Evolutionary conservation across 2,329 filamentous ascomycete species (phyloP), one percentile per base, ranked within the genome.

Genomic region (Penicillium aurantiogriseum): DNA sequence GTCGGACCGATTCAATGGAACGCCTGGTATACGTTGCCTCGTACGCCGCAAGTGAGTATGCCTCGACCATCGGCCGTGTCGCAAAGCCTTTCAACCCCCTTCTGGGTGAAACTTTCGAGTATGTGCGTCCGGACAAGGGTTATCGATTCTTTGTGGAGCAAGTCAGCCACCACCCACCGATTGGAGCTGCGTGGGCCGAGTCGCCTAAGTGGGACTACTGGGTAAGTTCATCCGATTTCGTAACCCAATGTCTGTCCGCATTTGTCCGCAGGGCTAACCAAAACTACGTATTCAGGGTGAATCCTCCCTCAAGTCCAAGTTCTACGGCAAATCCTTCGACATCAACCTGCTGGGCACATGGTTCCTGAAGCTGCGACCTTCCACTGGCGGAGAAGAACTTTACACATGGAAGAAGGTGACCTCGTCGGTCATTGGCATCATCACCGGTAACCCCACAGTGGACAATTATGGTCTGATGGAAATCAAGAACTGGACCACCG

Each of bases 361-460:
- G 94, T 99, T 97, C 79, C 79, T 97, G 59, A 90, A 84, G 69
- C 81, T 99, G 29, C 88, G 91, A 1, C 91, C 92, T 0, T 84
- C 83, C 0, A 81, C 85, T 3, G 91, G 89, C 4, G 88, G 87
- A 10, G 88, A 89, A 67, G 94, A 99, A 66, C 80, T 97, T 2
- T 99, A 96, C 76, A 97, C 93, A 0, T 99, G 94, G 94, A 97
- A 97, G 78, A 99, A 99, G 78, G 92, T 97, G 19, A 97, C 92
- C 0, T 94, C 92, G 1, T 95, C 92, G 2, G 94, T 99, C n/a
- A 88, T 97, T 58, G 94, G 94, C 57, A 99, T 99, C 74, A 97
- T 99, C 68, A 97, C 93, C 0, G 94, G 94, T 47, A 96, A 91
- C 67, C 94, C 94, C 0, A 90, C 90, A 0, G 90, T 99, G n/a